Percentiles rank a stretch among this genome's conserved stretches.
phyloP scores from a whole-genome alignment of 495 filamentous ascomycete species.

The Daldinia vernicosa region DNA sequence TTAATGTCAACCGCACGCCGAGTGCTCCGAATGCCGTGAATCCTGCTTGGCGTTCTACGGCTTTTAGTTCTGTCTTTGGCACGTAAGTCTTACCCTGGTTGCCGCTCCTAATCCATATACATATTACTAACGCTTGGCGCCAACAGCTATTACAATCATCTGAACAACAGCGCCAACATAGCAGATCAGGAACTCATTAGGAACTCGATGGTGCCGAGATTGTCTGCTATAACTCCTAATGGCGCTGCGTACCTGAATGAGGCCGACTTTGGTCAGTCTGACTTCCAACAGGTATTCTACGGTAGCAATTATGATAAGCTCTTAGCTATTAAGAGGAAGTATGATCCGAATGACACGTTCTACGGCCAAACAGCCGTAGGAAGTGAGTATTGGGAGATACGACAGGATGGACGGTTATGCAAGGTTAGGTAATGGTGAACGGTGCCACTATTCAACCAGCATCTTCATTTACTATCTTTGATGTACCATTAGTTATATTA shows the following conservation, averaged over 20 bases:
- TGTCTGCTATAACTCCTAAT: conserved; percentile 49
- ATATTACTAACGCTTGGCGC: no score
- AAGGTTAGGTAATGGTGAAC: neutral
- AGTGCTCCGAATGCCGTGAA: neutral
- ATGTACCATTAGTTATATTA: no score
- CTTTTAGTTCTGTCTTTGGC: neutral
- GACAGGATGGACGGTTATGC: neutral
- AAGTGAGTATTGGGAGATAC: conserved; percentile 9
- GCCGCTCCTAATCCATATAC: no score
- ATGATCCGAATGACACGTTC: conserved; percentile 40
- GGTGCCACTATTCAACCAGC: no score
- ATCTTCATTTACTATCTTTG: no score
- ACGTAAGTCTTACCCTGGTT: no score
- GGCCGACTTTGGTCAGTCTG: conserved; percentile 35
- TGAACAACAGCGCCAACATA: no score
- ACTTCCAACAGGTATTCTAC: conserved; percentile 55
- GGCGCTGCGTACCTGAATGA: conserved; percentile 58
- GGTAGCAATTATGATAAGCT: conserved; percentile 48
- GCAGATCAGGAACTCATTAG: conserved; percentile 15
- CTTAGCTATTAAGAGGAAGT: conserved; percentile 44
- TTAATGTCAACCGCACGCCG: neutral
- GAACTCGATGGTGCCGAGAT: conserved; percentile 52
- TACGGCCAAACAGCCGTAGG: conserved; percentile 28
- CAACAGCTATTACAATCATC: no score
- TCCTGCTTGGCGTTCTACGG: neutral